Conservation (phyloP, 2,329 filamentous ascomycete species). For the Curvularia eragrostidis region DNA sequence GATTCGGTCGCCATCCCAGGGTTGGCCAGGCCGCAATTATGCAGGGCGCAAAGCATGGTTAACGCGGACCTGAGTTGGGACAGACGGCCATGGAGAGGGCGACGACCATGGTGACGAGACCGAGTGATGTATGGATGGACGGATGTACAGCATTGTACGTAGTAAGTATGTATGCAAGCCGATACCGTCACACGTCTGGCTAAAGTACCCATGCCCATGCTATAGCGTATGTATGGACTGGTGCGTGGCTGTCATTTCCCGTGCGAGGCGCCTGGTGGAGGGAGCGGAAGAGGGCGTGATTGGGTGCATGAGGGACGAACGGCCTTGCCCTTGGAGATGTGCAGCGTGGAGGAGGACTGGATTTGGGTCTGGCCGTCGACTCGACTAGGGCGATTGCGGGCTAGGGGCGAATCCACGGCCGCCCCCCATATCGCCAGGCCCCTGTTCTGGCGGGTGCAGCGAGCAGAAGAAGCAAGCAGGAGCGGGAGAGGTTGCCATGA, state of each 20-base stretch:
- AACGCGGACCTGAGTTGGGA: neutral
- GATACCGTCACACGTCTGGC: slow-evolving; percentile 1
- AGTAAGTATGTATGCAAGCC: neutral
- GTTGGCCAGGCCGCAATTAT: slow-evolving; percentile 15
- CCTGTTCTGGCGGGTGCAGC: slow-evolving; percentile 25
- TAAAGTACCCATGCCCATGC: slow-evolving; percentile 9
- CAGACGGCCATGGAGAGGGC: neutral
- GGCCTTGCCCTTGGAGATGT: slow-evolving; percentile 22
- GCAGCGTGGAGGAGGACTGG: slow-evolving; percentile 27
- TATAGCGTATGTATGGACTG: neutral
- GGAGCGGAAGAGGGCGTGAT: slow-evolving; percentile 20
- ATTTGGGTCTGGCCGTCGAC: slow-evolving; percentile 32
- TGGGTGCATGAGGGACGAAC: slow-evolving; percentile 11
- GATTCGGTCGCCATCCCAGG: slow-evolving; percentile 17
- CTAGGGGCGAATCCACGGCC: slow-evolving; percentile 28
- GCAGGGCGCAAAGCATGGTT: slow-evolving; percentile 17
- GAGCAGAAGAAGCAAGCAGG: slow-evolving; percentile 1
- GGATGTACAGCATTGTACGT: too few relatives aligned
- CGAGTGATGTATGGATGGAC: too few relatives aligned
- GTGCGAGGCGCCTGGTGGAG: slow-evolving; percentile 17
- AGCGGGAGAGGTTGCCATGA: slow-evolving; percentile 1
- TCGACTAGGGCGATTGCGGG: slow-evolving; percentile 30
- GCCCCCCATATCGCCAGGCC: slow-evolving; percentile 22
- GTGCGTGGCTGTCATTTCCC: slow-evolving; percentile 20
- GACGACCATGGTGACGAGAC: neutral